Conservation (phyloP, 192 early-diverging fungal genomes). For the Entomortierella beljakovae region DNA sequence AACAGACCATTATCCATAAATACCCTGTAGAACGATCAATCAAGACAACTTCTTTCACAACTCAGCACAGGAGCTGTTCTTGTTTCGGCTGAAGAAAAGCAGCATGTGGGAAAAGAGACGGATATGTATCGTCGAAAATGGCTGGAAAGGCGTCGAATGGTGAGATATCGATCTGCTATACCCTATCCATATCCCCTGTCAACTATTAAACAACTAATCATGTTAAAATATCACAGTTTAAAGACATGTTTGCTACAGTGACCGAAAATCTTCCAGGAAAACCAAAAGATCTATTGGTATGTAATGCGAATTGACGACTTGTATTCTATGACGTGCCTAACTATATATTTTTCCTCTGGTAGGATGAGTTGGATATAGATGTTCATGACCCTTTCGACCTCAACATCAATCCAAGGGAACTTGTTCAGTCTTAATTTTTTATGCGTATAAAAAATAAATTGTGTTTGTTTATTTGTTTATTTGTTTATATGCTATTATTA, state of each 20-base stretch:
- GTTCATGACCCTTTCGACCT: slow-evolving; percentile 32
- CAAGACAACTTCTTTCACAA: slow-evolving; percentile 36
- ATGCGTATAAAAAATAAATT: neutral
- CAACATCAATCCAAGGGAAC: slow-evolving; percentile 25
- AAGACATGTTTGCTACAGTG: slow-evolving; percentile 56
- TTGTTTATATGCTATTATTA: too few relatives aligned
- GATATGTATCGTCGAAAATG: slow-evolving; percentile 55
- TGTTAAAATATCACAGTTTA: slow-evolving; percentile 35
- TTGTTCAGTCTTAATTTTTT: slow-evolving; percentile 19
- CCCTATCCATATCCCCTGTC: neutral
- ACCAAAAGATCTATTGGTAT: slow-evolving; percentile 53
- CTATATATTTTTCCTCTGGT: neutral
- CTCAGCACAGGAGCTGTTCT: slow-evolving; percentile 48
- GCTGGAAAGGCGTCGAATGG: slow-evolving; percentile 53
- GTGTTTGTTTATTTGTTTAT: neutral
- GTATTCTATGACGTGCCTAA: neutral
- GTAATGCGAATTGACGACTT: neutral
- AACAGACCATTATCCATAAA: neutral
- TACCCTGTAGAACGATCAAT: slow-evolving; percentile 53
- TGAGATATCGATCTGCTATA: slow-evolving; percentile 3
- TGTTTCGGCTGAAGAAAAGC: slow-evolving; percentile 51
- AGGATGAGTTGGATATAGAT: slow-evolving; percentile 48
- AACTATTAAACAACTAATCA: neutral
- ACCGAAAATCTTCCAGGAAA: slow-evolving; percentile 54
- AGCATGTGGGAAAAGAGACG: slow-evolving; percentile 42